Percentiles rank a stretch among this genome's conserved stretches.
phyloP scores from a whole-genome alignment of 2,329 filamentous ascomycete species.

The Hymenoscyphus linearis region DNA sequence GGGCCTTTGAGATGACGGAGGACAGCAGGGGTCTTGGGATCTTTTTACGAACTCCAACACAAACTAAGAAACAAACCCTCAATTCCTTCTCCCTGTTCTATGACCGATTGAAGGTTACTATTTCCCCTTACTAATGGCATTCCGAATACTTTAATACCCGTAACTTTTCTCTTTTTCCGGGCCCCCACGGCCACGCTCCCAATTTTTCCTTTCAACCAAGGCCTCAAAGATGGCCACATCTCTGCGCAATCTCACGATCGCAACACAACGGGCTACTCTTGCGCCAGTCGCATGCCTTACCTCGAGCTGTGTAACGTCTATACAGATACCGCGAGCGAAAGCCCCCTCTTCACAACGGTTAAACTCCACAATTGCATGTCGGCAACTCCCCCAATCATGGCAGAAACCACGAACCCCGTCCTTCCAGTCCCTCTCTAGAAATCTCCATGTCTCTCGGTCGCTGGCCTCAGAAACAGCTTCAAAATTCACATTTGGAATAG shows the following conservation, averaged over 20 bases:
- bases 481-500: conserved; percentile 60
- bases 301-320: conserved; percentile 4
- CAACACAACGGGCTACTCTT: conserved; percentile 14
- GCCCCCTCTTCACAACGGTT: background rate
- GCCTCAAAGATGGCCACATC: conserved; percentile 21
- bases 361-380: background rate
- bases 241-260: conserved; percentile 15
- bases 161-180: conserved; percentile 10
- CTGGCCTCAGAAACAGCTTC: conserved; percentile 11
- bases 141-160: conserved; percentile 3
- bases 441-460: conserved; percentile 21
- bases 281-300: conserved; percentile 1
- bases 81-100: background rate
- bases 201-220: background rate
- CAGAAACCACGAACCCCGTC: background rate
- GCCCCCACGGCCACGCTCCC: conserved; percentile 25
- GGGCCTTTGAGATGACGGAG: background rate
- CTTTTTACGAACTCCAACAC: background rate
- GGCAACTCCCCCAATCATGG: background rate
- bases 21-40: background rate
- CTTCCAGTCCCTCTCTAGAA: conserved; percentile 6
- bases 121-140: conserved; percentile 1
- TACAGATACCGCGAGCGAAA: background rate
- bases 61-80: background rate
- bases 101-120: background rate